These are phyloP conservation scores for Hevea brasiliensis DNA, from an alignment of 345 rosid species.

Conservation along the genomic window DNA sequence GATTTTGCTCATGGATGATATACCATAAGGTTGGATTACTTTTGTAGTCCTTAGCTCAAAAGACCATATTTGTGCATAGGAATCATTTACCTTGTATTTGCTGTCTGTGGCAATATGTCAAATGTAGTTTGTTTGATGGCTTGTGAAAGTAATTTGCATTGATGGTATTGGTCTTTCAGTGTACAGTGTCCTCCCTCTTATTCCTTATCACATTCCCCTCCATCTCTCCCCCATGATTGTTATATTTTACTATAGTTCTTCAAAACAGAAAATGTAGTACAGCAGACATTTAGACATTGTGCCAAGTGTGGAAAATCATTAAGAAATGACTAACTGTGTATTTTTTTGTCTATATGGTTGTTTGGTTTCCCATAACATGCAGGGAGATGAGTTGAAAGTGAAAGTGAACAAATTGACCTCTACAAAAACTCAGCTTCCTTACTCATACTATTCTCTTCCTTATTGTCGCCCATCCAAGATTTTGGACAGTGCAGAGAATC, in stretches of 20 bases:
- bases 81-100: background rate
- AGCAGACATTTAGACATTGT: background rate
- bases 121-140: background rate
- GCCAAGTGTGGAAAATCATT: background rate
- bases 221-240: background rate
- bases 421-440: slow-evolving; percentile 90
- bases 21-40: background rate
- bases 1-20: background rate
- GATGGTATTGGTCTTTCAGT: background rate
- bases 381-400: slow-evolving; percentile 80
- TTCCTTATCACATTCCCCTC: no score
- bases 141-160: background rate
- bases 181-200: no score
- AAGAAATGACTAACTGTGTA: background rate
- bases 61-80: background rate
- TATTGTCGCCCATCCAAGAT: slow-evolving; percentile 69
- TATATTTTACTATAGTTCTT: background rate
- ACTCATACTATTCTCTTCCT: slow-evolving; percentile 77
- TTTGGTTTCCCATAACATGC: slow-evolving; percentile 14
- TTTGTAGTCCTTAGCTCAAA: background rate
- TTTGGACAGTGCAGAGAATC: slow-evolving; percentile 91
- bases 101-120: background rate
- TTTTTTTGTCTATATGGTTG: background rate
- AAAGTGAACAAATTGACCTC: slow-evolving; percentile 94
- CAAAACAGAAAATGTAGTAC: background rate